These are phyloP conservation scores for Sphaceloma murrayae DNA, from an alignment of 2,329 filamentous ascomycete genomes.

Conservation along the genomic window DNA sequence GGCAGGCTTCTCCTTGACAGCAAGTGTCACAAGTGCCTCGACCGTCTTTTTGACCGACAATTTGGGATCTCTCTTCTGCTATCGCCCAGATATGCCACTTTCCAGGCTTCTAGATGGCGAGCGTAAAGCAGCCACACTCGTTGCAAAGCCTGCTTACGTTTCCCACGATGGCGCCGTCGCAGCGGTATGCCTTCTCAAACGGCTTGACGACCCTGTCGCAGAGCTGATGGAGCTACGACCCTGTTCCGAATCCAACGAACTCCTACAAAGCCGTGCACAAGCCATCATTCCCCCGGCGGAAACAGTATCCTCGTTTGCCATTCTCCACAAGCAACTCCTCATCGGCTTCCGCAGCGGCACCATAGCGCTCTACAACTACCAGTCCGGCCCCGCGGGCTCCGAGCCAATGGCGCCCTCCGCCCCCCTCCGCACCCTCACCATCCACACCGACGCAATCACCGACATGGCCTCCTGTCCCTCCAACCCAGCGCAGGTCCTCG, in stretches of 20 bases:
- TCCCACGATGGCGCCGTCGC: background rate
- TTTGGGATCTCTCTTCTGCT: constrained; percentile 37
- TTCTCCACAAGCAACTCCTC: constrained; percentile 22
- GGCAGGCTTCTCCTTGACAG: constrained; percentile 40
- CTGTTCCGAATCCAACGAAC: background rate
- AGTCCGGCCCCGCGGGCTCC: constrained; percentile 1
- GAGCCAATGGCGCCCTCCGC: background rate
- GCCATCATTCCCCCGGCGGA: constrained; percentile 34
- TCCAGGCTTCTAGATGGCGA: constrained; percentile 24
- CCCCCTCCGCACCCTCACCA: background rate
- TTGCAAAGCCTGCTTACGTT: constrained; percentile 18
- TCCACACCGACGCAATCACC: constrained; percentile 12
- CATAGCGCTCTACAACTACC: constrained; percentile 34
- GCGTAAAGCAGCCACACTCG: constrained; percentile 36
- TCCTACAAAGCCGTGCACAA: background rate
- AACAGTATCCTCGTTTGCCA: constrained; percentile 28
- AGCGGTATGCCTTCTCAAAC: constrained; percentile 1
- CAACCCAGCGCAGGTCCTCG: background rate
- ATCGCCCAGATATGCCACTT: constrained; percentile 23
- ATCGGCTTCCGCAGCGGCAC: constrained; percentile 49
- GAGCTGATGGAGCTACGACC: background rate
- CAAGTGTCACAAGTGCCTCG: constrained; percentile 29
- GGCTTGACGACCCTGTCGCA: background rate
- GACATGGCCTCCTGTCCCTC: background rate
- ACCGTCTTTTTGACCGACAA: constrained; percentile 40